Conservation (phyloP, 2,329 filamentous ascomycete genomes). For the Neoscytalidium dimidiatum region DNA sequence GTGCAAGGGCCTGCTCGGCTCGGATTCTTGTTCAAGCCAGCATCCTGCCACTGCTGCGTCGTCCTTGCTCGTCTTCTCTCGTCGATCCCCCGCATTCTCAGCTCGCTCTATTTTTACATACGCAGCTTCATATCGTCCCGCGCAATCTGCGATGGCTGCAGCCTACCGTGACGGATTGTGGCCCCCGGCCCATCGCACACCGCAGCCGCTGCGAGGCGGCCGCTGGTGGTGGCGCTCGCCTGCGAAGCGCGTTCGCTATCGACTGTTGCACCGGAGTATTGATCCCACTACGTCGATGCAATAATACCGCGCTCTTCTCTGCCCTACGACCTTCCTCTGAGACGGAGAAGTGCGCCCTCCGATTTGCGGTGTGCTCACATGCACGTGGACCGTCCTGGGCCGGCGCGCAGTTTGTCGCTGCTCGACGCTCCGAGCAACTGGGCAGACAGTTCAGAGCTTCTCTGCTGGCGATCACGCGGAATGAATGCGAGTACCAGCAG, state of each 20-base stretch:
- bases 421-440: neutral
- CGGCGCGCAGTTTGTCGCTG: neutral
- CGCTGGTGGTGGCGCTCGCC: neutral
- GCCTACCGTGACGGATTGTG: neutral
- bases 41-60: neutral
- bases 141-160: neutral
- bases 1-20: neutral
- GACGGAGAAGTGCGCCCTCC: neutral
- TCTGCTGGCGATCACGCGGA: too few species aligned
- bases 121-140: neutral
- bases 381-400: neutral
- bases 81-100: slow-evolving; percentile 16
- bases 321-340: neutral
- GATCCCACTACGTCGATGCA: slow-evolving; percentile 4
- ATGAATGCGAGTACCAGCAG: too few species aligned
- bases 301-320: neutral
- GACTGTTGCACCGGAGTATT: slow-evolving; percentile 10
- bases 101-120: slow-evolving; percentile 3
- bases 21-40: neutral
- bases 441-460: too few species aligned
- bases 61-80: neutral
- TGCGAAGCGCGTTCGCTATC: neutral
- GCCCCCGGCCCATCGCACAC: neutral
- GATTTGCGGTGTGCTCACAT: slow-evolving; percentile 8
- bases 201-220: neutral